These are phyloP conservation scores for Diophrys sp. DNA, from an alignment of 73 alveolate species.

Conservation along the genomic window DNA sequence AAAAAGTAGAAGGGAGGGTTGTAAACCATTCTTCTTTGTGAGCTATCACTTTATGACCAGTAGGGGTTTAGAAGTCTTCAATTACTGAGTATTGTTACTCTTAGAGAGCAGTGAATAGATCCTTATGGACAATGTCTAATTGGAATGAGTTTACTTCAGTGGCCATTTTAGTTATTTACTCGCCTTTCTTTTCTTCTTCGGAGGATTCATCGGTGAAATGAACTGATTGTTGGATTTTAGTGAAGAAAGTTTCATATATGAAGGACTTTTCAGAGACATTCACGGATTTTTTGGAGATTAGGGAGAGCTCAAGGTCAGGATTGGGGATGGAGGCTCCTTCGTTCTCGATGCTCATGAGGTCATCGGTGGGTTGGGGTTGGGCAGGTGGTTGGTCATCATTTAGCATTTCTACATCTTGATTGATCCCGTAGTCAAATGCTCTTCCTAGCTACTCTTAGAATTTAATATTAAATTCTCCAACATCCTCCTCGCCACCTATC, in stretches of 20 bases:
- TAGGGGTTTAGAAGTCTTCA: constrained; percentile 3
- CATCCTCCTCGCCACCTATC: constrained; percentile 78
- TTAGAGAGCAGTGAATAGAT: constrained; percentile 9
- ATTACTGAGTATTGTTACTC: background rate
- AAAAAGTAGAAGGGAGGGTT: background rate
- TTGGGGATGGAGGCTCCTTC: too few relatives aligned
- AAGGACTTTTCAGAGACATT: constrained; percentile 13
- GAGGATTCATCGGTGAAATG: background rate
- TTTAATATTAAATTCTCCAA: constrained; percentile 78
- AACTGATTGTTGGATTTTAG: background rate
- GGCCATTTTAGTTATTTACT: too few relatives aligned
- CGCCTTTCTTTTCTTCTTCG: background rate
- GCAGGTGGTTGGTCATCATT: background rate
- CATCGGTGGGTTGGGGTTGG: background rate
- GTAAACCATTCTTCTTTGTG: constrained; percentile 11
- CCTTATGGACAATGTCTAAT: background rate
- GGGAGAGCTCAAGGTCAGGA: background rate
- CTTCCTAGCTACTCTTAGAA: constrained; percentile 65
- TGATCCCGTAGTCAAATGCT: constrained; percentile 38
- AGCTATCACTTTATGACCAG: background rate
- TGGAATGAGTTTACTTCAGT: background rate
- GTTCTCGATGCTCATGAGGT: too few relatives aligned
- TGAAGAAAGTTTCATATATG: background rate
- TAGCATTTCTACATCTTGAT: background rate
- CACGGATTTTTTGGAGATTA: background rate